Evolutionary conservation across 768 basidiomycete species (phyloP).

Genomic region (Cystobasidium onofrii): DNA sequence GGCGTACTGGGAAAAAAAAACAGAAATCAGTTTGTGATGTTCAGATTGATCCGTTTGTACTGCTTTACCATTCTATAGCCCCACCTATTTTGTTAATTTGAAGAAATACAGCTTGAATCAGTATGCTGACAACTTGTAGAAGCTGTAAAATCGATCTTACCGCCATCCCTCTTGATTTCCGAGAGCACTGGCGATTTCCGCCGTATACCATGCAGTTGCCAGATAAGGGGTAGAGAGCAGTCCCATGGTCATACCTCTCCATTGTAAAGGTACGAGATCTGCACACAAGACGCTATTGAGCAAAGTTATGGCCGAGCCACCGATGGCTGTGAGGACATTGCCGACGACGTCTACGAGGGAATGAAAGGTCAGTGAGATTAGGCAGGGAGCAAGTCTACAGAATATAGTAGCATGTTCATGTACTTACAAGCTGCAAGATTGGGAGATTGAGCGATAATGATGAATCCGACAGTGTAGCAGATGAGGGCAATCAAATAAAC

Average conservation of each 20-base stretch:
- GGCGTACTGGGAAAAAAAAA: too few species aligned
- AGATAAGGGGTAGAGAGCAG: slow-evolving; percentile 43
- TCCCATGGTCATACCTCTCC: slow-evolving; percentile 43
- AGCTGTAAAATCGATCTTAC: too few species aligned
- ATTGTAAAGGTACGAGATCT: slow-evolving; percentile 45
- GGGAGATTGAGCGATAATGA: slow-evolving; percentile 42
- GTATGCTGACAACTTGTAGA: background rate
- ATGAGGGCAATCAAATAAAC: slow-evolving; percentile 40
- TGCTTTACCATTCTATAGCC: too few species aligned
- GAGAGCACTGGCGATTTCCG: slow-evolving; percentile 24
- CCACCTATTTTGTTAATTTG: too few species aligned
- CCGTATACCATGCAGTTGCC: slow-evolving; percentile 38
- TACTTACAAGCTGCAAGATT: slow-evolving; percentile 39
- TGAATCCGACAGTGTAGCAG: slow-evolving; percentile 44
- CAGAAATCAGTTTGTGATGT: too few species aligned
- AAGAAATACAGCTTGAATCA: background rate
- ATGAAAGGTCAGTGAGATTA: background rate
- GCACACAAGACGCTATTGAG: slow-evolving; percentile 43
- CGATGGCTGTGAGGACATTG: slow-evolving; percentile 42
- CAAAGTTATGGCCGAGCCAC: slow-evolving; percentile 43
- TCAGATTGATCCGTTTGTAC: too few species aligned
- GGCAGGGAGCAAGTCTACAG: background rate
- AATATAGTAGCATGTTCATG: too few species aligned
- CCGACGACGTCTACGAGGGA: slow-evolving; percentile 36
- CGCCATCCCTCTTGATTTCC: background rate